Evolutionary conservation across 768 basidiomycete species (phyloP), one percentile per base, ranked within the genome.

Genomic region (Leccinum broughii): DNA sequence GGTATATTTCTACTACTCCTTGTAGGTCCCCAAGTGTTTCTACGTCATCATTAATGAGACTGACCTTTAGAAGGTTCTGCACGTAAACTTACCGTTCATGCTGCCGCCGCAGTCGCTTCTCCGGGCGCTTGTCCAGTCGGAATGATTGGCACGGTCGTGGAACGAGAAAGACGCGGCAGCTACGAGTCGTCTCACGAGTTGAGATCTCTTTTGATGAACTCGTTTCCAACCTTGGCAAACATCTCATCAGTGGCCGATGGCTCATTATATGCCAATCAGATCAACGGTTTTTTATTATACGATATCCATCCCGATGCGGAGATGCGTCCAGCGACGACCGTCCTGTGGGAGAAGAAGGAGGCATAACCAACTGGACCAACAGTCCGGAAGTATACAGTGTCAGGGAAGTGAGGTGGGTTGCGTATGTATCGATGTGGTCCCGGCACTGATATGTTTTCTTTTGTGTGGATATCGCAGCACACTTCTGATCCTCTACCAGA

Each of bases 211-310:
- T 55, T 6, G 6, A 62, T 10, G 32, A 32, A 15, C 0, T 2
- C 1, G 2, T 48, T 44, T n/a, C 41, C 10, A n/a, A 41, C 17
- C 8, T 17, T 41, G 9, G 3, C 22, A 20, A 24, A 3, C 13
- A 37, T 6, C 24, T 61, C 3, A 15, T 61, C 2, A 52, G 37
- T 41, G 61, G 54, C 5, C 41, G 55, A 22, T 63, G 62, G 55
- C 24, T 63, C 14, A 6, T 55, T 3, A 20, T 54, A 14, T 54
- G 55, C 9, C 55, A 62, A 46, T 20, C 6, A 26, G 2, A n/a
- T 1, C 48, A 11, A 15, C 41, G 60, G 13, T 26, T 30, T 63
- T 13, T 53, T 54, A 9, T 17, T 57, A 37, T 63, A 57, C 6
- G 60, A 62, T 22, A 54, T 17, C 8, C 5, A 13, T 7, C 14